These are phyloP conservation scores for Basipetospora chlamydospora DNA, from an alignment of 2,329 filamentous ascomycete species.

Conservation along the genomic window DNA sequence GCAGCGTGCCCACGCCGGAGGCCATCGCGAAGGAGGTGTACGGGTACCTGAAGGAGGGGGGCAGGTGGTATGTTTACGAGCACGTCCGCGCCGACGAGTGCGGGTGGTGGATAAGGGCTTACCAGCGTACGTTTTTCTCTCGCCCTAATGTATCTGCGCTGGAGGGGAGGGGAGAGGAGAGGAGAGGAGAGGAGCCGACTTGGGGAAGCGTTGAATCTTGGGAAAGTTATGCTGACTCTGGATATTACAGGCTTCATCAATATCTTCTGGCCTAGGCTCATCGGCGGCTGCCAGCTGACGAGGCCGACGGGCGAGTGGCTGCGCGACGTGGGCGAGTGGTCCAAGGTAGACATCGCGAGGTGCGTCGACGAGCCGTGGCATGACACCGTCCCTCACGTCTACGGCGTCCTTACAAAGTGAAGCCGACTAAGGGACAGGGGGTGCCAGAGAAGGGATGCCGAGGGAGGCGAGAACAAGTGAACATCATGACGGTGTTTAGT, in stretches of 20 bases:
- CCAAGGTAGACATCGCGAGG: constrained; percentile 29
- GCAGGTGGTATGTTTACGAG: constrained; percentile 49
- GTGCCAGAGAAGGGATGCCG: too few relatives aligned
- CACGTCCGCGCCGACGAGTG: constrained; percentile 32
- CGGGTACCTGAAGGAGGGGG: constrained; percentile 43
- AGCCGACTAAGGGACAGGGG: too few relatives aligned
- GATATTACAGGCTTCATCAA: constrained; percentile 28
- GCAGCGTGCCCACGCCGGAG: constrained; percentile 46
- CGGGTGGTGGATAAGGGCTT: constrained; percentile 25
- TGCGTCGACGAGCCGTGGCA: constrained; percentile 27
- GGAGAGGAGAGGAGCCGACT: too few relatives aligned
- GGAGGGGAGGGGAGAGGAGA: too few relatives aligned
- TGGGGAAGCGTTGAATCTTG: too few relatives aligned
- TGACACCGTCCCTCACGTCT: constrained; percentile 30
- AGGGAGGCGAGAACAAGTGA: too few relatives aligned
- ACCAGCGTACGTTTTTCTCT: constrained; percentile 32
- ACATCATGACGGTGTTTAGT: too few relatives aligned
- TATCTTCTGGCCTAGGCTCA: constrained; percentile 33
- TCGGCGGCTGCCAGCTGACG: constrained; percentile 37
- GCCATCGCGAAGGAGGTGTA: constrained; percentile 41
- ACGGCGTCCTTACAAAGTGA: constrained; percentile 38
- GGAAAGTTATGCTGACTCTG: too few relatives aligned
- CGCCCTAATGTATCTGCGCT: too few relatives aligned
- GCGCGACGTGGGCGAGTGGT: constrained; percentile 35
- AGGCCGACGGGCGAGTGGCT: constrained; percentile 32